phyloP scores from a whole-genome alignment of 164 flowering plant species.

The Santalum album region DNA sequence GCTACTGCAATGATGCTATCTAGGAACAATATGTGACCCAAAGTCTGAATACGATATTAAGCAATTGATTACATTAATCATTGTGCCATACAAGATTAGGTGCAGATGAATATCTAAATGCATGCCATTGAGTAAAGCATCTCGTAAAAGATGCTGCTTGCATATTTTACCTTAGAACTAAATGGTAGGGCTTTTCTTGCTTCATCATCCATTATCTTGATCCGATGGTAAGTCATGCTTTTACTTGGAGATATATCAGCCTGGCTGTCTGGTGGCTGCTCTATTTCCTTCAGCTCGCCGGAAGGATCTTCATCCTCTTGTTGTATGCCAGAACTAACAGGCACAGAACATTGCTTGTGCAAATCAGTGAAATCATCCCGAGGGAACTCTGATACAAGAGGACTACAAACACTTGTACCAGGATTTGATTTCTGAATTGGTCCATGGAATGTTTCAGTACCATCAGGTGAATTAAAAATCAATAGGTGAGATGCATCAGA shows the following conservation, averaged over 20 bases:
- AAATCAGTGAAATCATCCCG: slow-evolving; percentile 15
- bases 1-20: too few relatives aligned
- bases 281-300: slow-evolving; percentile 17
- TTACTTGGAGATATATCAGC: slow-evolving; percentile 15
- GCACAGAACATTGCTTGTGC: slow-evolving; percentile 13
- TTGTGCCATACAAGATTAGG: too few relatives aligned
- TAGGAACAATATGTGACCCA: too few relatives aligned
- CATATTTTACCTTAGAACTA: slow-evolving; percentile 13
- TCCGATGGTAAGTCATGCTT: slow-evolving; percentile 13
- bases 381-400: slow-evolving; percentile 17
- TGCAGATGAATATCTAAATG: too few relatives aligned
- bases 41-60: too few relatives aligned
- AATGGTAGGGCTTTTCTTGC: slow-evolving; percentile 8
- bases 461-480: slow-evolving; percentile 57
- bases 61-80: too few relatives aligned
- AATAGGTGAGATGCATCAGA: slow-evolving; percentile 52
- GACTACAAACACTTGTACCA: slow-evolving; percentile 21
- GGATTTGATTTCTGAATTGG: slow-evolving; percentile 24
- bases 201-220: slow-evolving; percentile 28
- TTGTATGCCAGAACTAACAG: slow-evolving; percentile 14
- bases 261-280: slow-evolving; percentile 15
- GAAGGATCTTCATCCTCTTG: slow-evolving; percentile 17
- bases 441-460: slow-evolving; percentile 29
- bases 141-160: too few relatives aligned
- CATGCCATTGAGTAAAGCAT: too few relatives aligned